Evolutionary conservation across 2,329 filamentous ascomycete species (phyloP), one percentile per base, ranked within the genome.

Genomic region (Fusarium avenaceum): DNA sequence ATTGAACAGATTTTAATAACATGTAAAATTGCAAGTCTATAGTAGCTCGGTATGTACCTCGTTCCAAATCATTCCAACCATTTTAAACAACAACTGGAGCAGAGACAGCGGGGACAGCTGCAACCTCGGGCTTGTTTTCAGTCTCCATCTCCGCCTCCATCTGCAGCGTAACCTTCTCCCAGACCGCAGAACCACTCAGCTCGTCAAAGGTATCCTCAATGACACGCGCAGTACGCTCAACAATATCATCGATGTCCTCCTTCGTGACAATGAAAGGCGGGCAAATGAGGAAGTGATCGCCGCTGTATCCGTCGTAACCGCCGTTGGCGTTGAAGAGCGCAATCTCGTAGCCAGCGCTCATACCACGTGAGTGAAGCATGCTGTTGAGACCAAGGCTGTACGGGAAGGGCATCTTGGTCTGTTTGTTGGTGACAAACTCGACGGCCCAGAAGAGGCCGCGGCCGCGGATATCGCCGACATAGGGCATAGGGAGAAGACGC

Each of bases 381-480:
- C 50, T 26, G 17, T 69, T 50, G 3, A 72, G 24, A 0, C 59
- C 65, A 1, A 72, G 35, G 6, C 59, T 65, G 15, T 45, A 66
- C 0, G 71, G 54, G 44, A 72, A 72, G 0, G 71, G 71, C 0
- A 20, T 40, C 14, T 74, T 74, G 26, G 62, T 59, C 10, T 66
- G 30, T 6, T 70, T 72, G 50, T 74, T 59, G 26, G 57, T 60
- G 0, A 74, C 72, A 4, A 74, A 74, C 4, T 74, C 72, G 0
- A 74, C 66, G 0, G 67, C 53, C 65, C 68, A 74, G 35, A 74
- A 74, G 0, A 74, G 38, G 0, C 72, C 72, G 13, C 66, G 26
- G 0, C 71, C 71, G 1, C 72, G 68, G 3, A 74, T 66, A 1
- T 74, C 66, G 15, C 72, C 72, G 0, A 74, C 71, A 15, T 58